These are phyloP conservation scores for Discostella stelligera DNA, from an alignment of 352 stramenopile species.

Conservation along the genomic window DNA sequence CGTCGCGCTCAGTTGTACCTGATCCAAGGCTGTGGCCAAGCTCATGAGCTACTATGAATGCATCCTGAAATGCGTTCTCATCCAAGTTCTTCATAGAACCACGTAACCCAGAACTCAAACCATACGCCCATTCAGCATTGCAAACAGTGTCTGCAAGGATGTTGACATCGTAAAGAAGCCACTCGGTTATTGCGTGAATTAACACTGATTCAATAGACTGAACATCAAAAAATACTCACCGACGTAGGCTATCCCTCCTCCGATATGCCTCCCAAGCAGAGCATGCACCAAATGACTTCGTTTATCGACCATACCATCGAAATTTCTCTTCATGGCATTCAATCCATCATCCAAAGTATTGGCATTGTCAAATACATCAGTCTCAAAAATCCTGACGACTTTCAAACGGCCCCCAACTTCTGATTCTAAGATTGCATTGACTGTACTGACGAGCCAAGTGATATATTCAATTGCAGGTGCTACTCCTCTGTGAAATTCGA, in stretches of 20 bases:
- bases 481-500: background rate
- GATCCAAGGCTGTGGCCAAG: slow-evolving; percentile 13
- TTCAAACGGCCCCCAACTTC: background rate
- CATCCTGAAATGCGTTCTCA: slow-evolving; percentile 6
- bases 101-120: slow-evolving; percentile 11
- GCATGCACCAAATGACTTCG: slow-evolving; percentile 7
- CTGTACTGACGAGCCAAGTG: background rate
- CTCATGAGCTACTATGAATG: slow-evolving; percentile 21
- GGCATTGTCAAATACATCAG: background rate
- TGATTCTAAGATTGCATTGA: background rate
- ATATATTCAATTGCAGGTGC: slow-evolving; percentile 1
- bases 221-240: background rate
- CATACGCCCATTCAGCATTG: slow-evolving; percentile 4
- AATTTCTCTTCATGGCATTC: background rate
- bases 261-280: slow-evolving; percentile 5
- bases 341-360: background rate
- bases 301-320: background rate
- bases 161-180: background rate
- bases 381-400: background rate
- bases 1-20: background rate
- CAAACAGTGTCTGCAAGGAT: slow-evolving; percentile 9
- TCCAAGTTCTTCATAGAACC: slow-evolving; percentile 13
- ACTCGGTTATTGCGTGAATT: background rate
- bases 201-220: background rate
- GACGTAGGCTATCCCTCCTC: slow-evolving; percentile 31